Percentiles rank a stretch among this genome's conserved stretches.
Conservation (phyloP, 2,329 filamentous ascomycete species). For the Apiospora rasikravindrae region DNA sequence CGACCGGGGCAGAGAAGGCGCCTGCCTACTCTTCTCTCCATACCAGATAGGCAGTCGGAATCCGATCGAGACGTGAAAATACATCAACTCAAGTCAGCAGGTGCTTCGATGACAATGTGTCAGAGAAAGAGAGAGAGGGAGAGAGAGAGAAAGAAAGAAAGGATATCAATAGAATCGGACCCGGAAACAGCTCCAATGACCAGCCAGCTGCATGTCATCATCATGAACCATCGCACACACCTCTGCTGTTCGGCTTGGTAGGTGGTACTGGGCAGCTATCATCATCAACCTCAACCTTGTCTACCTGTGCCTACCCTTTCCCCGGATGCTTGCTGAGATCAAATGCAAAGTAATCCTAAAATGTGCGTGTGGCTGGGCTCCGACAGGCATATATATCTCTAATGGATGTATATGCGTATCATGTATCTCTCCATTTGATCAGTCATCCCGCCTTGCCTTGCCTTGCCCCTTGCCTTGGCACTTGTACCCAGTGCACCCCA, state of each 20-base stretch:
- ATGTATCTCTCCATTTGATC: not conserved
- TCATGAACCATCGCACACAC: not conserved
- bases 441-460: not conserved
- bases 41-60: not conserved
- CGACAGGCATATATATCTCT: not conserved
- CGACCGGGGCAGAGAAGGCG: too few species aligned
- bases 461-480: not conserved
- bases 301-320: not conserved
- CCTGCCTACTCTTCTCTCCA: not conserved
- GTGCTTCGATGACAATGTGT: not conserved
- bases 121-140: not conserved
- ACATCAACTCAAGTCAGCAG: not conserved
- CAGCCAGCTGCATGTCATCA: conserved; percentile 2
- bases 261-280: conserved; percentile 5
- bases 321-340: conserved; percentile 2
- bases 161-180: not conserved
- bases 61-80: not conserved
- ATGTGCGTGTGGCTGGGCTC: not conserved
- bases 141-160: not conserved
- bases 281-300: not conserved
- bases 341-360: conserved; percentile 1
- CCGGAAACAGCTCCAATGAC: not conserved
- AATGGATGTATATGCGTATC: too few species aligned
- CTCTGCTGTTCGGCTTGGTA: not conserved
- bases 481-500: conserved; percentile 3